Evolutionary conservation across 78 protist genomes (phyloP).

Genomic region (slime mould (Dictyostelium discoideum)): DNA sequence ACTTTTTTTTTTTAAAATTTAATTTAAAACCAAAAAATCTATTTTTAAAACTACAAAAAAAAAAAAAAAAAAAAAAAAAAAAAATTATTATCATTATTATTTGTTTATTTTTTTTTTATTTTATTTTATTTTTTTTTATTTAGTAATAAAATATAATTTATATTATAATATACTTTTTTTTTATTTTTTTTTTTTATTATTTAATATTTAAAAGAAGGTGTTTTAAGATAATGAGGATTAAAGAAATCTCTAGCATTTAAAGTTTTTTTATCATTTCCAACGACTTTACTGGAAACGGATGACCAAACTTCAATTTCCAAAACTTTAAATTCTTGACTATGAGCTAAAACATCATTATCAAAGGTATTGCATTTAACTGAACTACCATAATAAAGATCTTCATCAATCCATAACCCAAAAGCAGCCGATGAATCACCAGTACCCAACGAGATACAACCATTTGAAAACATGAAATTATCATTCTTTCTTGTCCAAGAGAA

Average conservation of each 20-base stretch:
- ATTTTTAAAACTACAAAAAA: no score
- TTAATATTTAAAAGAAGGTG: not conserved
- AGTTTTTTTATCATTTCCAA: not conserved
- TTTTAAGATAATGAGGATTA: not conserved
- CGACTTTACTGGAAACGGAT: constrained; percentile 4
- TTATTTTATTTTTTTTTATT: not conserved
- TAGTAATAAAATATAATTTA: not conserved
- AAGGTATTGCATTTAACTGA: constrained; percentile 31
- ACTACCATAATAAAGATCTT: constrained; percentile 62
- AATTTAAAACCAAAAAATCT: no score
- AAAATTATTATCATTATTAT: no score
- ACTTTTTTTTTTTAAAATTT: no score
- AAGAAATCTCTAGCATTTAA: constrained; percentile 58
- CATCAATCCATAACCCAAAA: constrained; percentile 80
- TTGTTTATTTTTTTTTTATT: not conserved
- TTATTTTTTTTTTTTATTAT: not conserved
- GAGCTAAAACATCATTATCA: constrained; percentile 33
- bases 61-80: no score
- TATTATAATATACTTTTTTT: not conserved
- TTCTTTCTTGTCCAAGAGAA: constrained; percentile 68
- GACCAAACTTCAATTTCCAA: constrained; percentile 73
- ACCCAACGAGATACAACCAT: constrained; percentile 56
- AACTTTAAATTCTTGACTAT: constrained; percentile 50
- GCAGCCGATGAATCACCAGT: constrained; percentile 35
- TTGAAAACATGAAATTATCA: constrained; percentile 54